Evolutionary conservation across 192 early-diverging fungal genomes (phyloP).

Genomic region (Coemansia sp.): DNA sequence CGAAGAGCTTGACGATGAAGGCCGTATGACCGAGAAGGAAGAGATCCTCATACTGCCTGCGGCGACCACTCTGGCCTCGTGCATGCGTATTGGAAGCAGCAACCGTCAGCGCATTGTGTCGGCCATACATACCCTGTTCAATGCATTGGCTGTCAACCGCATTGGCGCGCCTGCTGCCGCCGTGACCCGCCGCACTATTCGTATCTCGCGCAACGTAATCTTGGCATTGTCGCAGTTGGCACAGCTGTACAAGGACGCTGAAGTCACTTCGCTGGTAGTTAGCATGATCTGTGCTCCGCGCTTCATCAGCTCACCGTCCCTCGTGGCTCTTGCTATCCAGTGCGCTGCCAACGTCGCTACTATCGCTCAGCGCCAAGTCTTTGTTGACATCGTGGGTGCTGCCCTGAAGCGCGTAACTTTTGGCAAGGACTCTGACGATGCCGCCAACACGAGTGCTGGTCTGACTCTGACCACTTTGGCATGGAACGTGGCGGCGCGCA

Average conservation of each 20-base stretch:
- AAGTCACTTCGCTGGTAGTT: constrained; percentile 63
- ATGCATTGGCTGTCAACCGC: constrained; percentile 33
- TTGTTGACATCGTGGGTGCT: constrained; percentile 62
- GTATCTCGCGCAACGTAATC: constrained; percentile 46
- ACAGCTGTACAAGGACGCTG: constrained; percentile 32
- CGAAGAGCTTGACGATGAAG: constrained; percentile 15
- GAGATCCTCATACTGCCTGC: constrained; percentile 31
- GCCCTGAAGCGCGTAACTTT: constrained; percentile 41
- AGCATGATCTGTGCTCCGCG: constrained; percentile 68
- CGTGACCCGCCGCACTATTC: constrained; percentile 13
- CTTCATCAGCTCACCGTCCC: constrained; percentile 46
- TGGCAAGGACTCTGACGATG: constrained; percentile 17
- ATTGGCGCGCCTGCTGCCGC: constrained; percentile 1
- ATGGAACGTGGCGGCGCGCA: constrained; percentile 17
- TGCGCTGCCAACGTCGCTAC: constrained; percentile 66
- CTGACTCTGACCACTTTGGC: constrained; percentile 31
- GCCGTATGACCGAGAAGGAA: constrained; percentile 15
- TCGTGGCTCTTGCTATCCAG: constrained; percentile 60
- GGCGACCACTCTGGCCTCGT: constrained; percentile 33
- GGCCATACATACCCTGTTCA: constrained; percentile 41
- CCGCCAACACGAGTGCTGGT: constrained; percentile 28
- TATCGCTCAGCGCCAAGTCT: constrained; percentile 57
- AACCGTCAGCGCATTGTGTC: constrained; percentile 22
- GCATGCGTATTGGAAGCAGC: constrained; percentile 6
- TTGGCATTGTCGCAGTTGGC: constrained; percentile 42